Evolutionary conservation across 139 green algal genomes (phyloP).

Genomic region (Chlamydomonas incerta): DNA sequence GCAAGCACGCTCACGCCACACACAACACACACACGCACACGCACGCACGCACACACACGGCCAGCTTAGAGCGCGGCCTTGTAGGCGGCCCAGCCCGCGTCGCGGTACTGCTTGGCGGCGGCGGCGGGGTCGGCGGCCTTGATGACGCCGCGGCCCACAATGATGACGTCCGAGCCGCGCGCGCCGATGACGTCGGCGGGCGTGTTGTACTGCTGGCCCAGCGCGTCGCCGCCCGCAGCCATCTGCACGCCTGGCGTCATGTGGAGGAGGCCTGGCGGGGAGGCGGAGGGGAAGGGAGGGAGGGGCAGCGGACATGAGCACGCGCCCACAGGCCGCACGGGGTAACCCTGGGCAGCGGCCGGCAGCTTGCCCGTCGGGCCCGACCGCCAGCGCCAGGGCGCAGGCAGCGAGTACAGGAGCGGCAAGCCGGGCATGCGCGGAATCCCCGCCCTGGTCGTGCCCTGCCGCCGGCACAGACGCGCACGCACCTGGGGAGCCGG

Average conservation of each 20-base stretch:
- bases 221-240: slow-evolving; percentile 84
- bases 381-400: no score
- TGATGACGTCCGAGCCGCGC: slow-evolving; percentile 96
- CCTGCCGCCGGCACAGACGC: no score
- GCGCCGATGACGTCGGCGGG: slow-evolving; percentile 85
- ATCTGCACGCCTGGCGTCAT: slow-evolving; percentile 99
- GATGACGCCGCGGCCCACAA: slow-evolving; percentile 94
- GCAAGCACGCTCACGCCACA: no score
- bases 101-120: slow-evolving; percentile 86
- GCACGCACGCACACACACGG: background rate
- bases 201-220: slow-evolving; percentile 99
- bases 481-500: slow-evolving; percentile 58
- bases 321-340: no score
- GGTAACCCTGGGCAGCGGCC: no score
- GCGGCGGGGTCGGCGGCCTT: slow-evolving; percentile 75
- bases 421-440: no score
- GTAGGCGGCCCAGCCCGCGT: slow-evolving; percentile 94
- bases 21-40: no score
- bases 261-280: slow-evolving; percentile 88
- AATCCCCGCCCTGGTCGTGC: no score
- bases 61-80: slow-evolving; percentile 55
- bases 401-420: no score
- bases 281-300: background rate
- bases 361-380: no score
- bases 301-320: no score